Evolutionary conservation across 176 grass and related monocot genomes (phyloP), one percentile per base, ranked within the genome.

Genomic region (bread wheat (Triticum aestivum)): DNA sequence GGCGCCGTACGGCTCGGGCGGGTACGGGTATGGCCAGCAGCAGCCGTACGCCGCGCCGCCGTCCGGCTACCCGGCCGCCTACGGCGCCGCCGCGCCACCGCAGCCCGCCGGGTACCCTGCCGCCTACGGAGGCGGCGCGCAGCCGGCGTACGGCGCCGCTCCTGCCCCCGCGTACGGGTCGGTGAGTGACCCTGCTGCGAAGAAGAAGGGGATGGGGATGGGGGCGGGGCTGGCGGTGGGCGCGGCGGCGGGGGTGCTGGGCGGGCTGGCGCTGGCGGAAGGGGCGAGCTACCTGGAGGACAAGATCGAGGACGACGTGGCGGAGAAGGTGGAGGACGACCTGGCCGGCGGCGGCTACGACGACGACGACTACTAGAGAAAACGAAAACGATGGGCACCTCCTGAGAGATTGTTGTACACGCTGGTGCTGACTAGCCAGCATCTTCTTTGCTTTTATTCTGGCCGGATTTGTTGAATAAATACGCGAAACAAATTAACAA

Each of bases 301-400:
- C 54, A 94, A 94, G 87, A 38, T 94, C 47, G 89, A 82, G 45
- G 92, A 94, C 52, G 29, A 87, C 7, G 87, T 38, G 8, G 87
- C 87, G 14, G 92, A 94, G 37, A 91, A 75, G 87, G 92, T 91
- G 41, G 92, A 94, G 71, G 87, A 87, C 33, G 75, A 94, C 75
- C 30, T 85, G 62, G 87, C 34, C 14, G 73, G 42, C 65, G 88
- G 20, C 64, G 78, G 88, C 13, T 72, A 51, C 29, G 82, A 77
- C 23, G 86, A 54, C 44, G 69, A 92, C 34, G 86, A 82, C 70
- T 72, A 87, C 71, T 73, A 75, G 74, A 54, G 10, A 2, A 1
- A 34, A 56, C 14, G 44, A 10, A 5, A 29, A 24, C 23, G 30
- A 30, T 30, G 34, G 34, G 34, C 34, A 35, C 34, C 34, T 35